Base-by-base conservation (phyloP, 805 yeast species). In the Crinitomyces ghanaensis region DNA sequence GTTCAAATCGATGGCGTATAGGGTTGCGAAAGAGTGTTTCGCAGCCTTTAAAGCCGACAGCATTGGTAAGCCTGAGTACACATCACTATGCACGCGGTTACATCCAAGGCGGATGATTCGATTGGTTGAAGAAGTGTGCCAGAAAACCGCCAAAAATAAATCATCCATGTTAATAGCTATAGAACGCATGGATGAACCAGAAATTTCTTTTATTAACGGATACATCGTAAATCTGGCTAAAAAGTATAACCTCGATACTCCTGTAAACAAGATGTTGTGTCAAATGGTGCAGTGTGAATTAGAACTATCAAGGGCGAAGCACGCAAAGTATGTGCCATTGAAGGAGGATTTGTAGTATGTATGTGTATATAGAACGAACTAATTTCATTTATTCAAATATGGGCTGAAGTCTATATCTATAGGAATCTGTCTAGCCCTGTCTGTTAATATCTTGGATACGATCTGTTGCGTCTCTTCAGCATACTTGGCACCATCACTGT, bases 181-280 rank as follows among this genome's bases (percentile, higher is more conserved):
- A 12, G 47, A 62, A 29, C 51, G 57, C 41, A 54, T 62, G 51
- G 38, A 66, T 70, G 66, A 63, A 11, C 81, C 91, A 0, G 98
- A 88, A 50, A 70, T 88, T 14, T 80, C 77, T 39, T 79, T 70
- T 51, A 76, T 88, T 38, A 91, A 86, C 51, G 96, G 96, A 1
- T 83, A 74, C 48, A 64, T 86, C 8, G 76, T 69, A 1, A 51
- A 48, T 5, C 56, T 74, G 33, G 93, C 82, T 1, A 44, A 54
- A 19, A 57, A 60, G 37, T 55, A 65, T 30, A 60, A 64, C 1
- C 30, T 62, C 1, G 45, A 58, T 1, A 67, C 77, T 1, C 65
- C 65, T 1, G 35, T 37, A 12, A 77, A 77, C 50, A 48, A 49
- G 19, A 57, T 69, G 38, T 46, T 78, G 26, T 47, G 56, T 16